A percentile compares a stretch with the other conserved stretches of the same genome.
Conservation (phyloP, 192 early-diverging fungal species). For the Linnemannia schmuckeri region DNA sequence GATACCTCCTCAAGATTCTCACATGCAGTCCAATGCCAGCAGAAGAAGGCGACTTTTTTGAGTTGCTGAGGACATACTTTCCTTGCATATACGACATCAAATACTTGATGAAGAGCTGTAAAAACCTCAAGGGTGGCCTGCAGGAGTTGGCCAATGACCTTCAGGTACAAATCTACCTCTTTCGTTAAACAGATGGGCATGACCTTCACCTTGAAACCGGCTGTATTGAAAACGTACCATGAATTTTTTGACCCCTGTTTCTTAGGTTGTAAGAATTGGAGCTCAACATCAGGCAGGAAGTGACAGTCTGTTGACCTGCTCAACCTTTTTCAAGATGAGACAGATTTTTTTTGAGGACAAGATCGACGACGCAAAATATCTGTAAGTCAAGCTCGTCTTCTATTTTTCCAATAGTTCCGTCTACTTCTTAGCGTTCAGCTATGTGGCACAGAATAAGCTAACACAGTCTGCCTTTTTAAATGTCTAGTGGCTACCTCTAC, state of each 20-base stretch:
- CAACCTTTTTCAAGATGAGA: constrained; percentile 99
- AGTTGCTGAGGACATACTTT: constrained; percentile 91
- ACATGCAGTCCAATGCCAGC: constrained; percentile 92
- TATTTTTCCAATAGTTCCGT: too few species aligned
- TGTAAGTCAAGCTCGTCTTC: constrained; percentile 60
- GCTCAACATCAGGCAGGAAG: constrained; percentile 99
- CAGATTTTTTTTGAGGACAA: constrained; percentile 96
- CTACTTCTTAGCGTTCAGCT: background rate
- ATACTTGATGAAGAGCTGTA: constrained; percentile 97
- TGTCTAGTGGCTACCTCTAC: constrained; percentile 64
- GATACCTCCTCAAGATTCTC: constrained; percentile 95
- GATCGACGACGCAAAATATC: constrained; percentile 94
- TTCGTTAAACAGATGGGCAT: background rate
- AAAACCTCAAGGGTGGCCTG: constrained; percentile 95
- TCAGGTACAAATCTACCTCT: constrained; percentile 65
- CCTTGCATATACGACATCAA: constrained; percentile 99
- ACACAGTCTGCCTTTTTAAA: background rate
- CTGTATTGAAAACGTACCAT: background rate
- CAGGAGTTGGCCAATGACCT: constrained; percentile 99
- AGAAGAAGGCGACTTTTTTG: constrained; percentile 97
- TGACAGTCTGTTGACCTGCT: constrained; percentile 94
- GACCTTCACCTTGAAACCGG: background rate
- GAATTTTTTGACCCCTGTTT: background rate
- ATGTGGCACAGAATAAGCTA: background rate
- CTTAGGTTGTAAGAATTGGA: constrained; percentile 88